A percentile compares a stretch with the other conserved stretches of the same genome.
Evolutionary conservation across 495 filamentous ascomycete species (phyloP).

Genomic region (Lasiosphaeria ovina): DNA sequence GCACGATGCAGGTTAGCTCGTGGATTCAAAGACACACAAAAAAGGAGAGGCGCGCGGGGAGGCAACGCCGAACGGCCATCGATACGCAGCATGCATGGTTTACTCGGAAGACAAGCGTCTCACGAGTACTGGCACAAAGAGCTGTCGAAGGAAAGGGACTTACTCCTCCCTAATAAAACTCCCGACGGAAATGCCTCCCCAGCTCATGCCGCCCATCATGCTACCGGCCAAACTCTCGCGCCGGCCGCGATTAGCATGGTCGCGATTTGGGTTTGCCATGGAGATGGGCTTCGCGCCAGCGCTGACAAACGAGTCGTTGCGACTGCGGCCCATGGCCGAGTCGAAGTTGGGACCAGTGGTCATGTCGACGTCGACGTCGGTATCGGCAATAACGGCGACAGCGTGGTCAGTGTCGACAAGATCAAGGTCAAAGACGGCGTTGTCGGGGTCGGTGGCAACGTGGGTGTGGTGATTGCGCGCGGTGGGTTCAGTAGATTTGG

Average conservation of each 20-base stretch:
- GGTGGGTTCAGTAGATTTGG: conserved; percentile 20
- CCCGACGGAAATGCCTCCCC: conserved; percentile 93
- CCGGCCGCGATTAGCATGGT: conserved; percentile 60
- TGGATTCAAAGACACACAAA: background rate
- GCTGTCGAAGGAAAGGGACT: conserved; percentile 45
- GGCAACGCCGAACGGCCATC: background rate
- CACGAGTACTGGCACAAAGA: conserved; percentile 10
- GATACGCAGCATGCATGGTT: conserved; percentile 20
- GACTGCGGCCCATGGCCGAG: conserved; percentile 51
- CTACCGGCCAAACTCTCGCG: conserved; percentile 86
- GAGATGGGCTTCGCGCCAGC: conserved; percentile 84
- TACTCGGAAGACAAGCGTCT: background rate
- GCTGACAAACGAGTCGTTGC: conserved; percentile 75
- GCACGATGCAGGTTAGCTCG: conserved; percentile 21
- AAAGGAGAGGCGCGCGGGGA: background rate
- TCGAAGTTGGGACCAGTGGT: conserved; percentile 60
- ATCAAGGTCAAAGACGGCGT: conserved; percentile 21
- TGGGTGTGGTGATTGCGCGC: conserved; percentile 9
- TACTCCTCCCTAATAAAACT: conserved; percentile 98
- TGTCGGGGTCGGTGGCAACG: conserved; percentile 27
- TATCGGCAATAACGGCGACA: conserved; percentile 27
- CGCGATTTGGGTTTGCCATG: conserved; percentile 71
- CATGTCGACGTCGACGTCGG: conserved; percentile 54
- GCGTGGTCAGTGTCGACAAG: conserved; percentile 21
- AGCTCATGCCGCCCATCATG: conserved; percentile 91